These are phyloP conservation scores for Diaporthe humulicola DNA, from an alignment of 2,329 filamentous ascomycete species.

Conservation along the genomic window DNA sequence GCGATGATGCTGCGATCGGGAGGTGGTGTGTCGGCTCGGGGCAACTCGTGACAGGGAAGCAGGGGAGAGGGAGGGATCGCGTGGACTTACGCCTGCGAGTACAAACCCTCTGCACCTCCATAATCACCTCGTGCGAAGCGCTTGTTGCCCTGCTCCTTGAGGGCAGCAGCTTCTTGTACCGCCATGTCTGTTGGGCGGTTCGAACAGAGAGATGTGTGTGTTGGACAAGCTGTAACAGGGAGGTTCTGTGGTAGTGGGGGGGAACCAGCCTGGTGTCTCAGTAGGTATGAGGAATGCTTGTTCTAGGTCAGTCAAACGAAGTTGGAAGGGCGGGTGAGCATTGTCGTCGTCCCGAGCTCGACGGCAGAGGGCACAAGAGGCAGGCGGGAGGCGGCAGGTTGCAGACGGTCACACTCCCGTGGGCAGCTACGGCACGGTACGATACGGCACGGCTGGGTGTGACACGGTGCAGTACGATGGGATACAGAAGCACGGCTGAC, in stretches of 20 bases:
- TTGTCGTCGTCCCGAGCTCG: slow-evolving; percentile 17
- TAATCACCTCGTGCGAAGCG: slow-evolving; percentile 77
- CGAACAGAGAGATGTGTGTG: neutral
- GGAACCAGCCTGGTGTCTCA: neutral
- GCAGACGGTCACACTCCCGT: slow-evolving; percentile 6
- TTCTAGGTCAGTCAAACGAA: slow-evolving; percentile 3
- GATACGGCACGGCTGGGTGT: neutral
- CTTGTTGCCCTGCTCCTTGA: slow-evolving; percentile 73
- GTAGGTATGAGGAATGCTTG: neutral
- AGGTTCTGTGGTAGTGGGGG: neutral
- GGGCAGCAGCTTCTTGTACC: slow-evolving; percentile 51
- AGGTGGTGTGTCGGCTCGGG: slow-evolving; percentile 8
- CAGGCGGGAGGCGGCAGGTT: neutral
- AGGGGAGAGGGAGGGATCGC: slow-evolving; percentile 3
- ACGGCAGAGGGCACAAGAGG: slow-evolving; percentile 7
- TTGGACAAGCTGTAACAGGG: neutral
- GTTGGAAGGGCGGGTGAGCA: neutral
- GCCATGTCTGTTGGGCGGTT: slow-evolving; percentile 29
- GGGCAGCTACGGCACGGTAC: neutral
- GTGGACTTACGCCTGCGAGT: slow-evolving; percentile 75
- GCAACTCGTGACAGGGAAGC: neutral
- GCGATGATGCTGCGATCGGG: slow-evolving; percentile 75
- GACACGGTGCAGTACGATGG: neutral
- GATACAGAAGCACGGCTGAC: neutral
- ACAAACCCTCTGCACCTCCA: slow-evolving; percentile 74